These are phyloP conservation scores for Dioscorea cayenensis DNA, from an alignment of 116 monocot species.

Conservation along the genomic window DNA sequence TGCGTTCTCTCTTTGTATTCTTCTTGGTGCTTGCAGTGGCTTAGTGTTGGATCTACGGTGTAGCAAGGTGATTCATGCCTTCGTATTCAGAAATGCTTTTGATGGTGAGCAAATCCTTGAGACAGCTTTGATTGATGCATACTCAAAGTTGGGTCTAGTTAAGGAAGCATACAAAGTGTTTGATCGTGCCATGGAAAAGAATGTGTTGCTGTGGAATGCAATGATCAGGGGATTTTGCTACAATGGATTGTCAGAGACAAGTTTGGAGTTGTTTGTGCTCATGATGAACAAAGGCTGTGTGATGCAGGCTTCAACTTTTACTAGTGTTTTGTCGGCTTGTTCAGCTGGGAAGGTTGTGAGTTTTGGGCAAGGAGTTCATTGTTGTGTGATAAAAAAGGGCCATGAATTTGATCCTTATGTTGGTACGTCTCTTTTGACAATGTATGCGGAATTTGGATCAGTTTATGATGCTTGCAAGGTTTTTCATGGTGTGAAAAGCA, in stretches of 20 bases:
- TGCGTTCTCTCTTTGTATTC: conserved; percentile 23
- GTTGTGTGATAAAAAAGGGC: conserved; percentile 32
- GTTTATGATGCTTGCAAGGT: conserved; percentile 17
- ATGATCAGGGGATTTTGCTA: conserved; percentile 28
- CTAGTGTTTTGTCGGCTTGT: conserved; percentile 31
- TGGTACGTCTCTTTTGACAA: conserved; percentile 28
- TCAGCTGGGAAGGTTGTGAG: conserved; percentile 6
- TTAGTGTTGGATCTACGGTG: conserved; percentile 4
- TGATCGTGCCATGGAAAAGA: conserved; percentile 6
- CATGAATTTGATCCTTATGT: conserved; percentile 37
- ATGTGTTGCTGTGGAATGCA: conserved; percentile 25
- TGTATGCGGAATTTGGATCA: conserved; percentile 24
- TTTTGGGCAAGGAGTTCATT: conserved; percentile 30
- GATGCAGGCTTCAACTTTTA: conserved; percentile 13
- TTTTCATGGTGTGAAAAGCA: conserved; percentile 9
- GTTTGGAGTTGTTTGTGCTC: conserved; percentile 35
- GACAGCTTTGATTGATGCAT: conserved; percentile 32
- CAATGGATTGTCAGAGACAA: conserved; percentile 30
- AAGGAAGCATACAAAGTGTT: conserved; percentile 19
- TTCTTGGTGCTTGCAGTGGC: conserved; percentile 27
- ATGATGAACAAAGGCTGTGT: conserved; percentile 18
- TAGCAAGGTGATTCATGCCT: conserved; percentile 26
- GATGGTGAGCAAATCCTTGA: conserved; percentile 18
- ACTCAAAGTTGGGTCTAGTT: conserved; percentile 17
- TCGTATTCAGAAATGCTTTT: conserved; percentile 17